Evolutionary conservation across 495 filamentous ascomycete species (phyloP), one percentile per base, ranked within the genome.

Genomic region (Talaromyces liani): DNA sequence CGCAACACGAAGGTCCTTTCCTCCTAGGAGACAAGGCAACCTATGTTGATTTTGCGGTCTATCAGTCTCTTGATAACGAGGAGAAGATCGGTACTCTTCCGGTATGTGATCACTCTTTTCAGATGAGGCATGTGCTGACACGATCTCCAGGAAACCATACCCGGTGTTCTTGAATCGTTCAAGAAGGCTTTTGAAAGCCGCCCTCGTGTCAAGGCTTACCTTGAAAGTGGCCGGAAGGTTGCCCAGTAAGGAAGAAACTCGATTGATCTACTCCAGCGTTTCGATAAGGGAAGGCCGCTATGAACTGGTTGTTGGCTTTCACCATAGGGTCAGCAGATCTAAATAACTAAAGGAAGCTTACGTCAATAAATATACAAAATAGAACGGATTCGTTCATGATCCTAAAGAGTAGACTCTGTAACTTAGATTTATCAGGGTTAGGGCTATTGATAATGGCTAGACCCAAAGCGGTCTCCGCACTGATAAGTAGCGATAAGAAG

Each of bases 1-100:
- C 58, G 7, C 66, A 72, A 22, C 12, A 41, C 1, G 58, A 41
- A 0, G 74, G 74, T 8, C 74, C 74, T 2, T 76, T 71, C 41
- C 67, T 76, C 6, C 49, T 76, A 10, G 74, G 74, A 0, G 65
- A 73, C 12, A 69, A 57, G 53, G 59, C 72, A 12, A 73, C 72
- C 6, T 76, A 76, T 60, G 68, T 45, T 9, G 74, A 76, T 64
- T 76, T 76, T 67, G 74, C 73, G 10, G 59, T 76, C 18, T 76
- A 70, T 60, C 72, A 73, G 55, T 68, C 69, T 20, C 70, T 76
- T 27, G 70, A 76, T 56, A 72, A 73, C 27, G 71, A 76, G 55
- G 3, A 60, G 31, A 60, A 60, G 20, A 60, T 34, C 27, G 58
- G 58, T n/a, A 60, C 58, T 29, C 58, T 60, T 20, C 58, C 58